Percentiles rank a stretch among this genome's conserved stretches.
Evolutionary conservation across 148 eudicot genomes (phyloP).

Genomic region (Rhododendron vialii): DNA sequence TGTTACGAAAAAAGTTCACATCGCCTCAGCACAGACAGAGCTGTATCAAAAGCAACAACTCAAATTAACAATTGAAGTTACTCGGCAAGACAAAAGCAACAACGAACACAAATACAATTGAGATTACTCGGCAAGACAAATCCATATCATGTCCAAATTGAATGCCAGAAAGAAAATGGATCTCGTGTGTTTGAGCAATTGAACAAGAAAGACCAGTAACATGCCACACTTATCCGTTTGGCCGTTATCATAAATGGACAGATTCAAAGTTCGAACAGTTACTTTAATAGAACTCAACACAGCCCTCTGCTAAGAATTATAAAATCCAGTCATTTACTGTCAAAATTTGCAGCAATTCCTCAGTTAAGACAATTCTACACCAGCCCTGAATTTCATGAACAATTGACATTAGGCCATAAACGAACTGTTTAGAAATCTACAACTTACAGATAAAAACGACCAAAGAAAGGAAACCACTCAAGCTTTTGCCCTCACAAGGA

Average conservation of each 20-base stretch:
- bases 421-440: background rate
- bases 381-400: conserved; percentile 4
- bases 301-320: background rate
- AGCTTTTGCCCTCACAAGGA: background rate
- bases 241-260: background rate
- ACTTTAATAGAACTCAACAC: background rate
- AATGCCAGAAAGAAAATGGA: background rate
- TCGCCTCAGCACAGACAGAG: no score
- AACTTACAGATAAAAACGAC: background rate
- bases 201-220: background rate
- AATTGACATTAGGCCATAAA: background rate
- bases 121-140: background rate
- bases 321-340: background rate
- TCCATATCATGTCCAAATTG: background rate
- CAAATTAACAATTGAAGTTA: background rate
- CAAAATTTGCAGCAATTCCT: background rate
- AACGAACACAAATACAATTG: no score
- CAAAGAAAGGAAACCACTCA: background rate
- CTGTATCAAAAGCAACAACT: background rate
- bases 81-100: no score
- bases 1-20: no score
- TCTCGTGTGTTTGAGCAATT: background rate
- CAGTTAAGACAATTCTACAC: background rate
- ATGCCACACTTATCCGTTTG: background rate
- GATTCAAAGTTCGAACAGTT: background rate